Evolutionary conservation across 306 rosid species (phyloP).

Genomic region (Prunus kanzakura): DNA sequence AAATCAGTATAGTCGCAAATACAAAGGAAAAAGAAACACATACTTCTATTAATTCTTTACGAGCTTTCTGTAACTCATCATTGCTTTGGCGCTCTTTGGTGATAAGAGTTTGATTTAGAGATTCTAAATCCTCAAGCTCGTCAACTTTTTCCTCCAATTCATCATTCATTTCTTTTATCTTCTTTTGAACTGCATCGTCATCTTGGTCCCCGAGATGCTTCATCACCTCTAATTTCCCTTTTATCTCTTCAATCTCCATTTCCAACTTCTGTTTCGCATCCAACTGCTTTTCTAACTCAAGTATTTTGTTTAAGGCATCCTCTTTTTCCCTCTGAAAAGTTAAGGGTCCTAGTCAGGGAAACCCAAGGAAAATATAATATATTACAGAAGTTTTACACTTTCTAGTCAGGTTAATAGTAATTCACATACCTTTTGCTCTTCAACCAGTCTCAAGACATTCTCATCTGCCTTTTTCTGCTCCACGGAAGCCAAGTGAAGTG

Average conservation of each 20-base stretch:
- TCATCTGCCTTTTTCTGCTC: slow-evolving; percentile 83
- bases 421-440: slow-evolving; percentile 74
- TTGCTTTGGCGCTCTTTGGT: slow-evolving; percentile 87
- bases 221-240: slow-evolving; percentile 91
- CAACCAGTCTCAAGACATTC: slow-evolving; percentile 77
- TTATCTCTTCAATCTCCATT: slow-evolving; percentile 91
- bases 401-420: slow-evolving; percentile 13
- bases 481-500: slow-evolving; percentile 74
- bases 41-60: slow-evolving; percentile 65
- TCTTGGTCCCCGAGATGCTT: slow-evolving; percentile 89
- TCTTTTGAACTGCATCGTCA: slow-evolving; percentile 73
- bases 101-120: slow-evolving; percentile 54
- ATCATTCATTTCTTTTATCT: slow-evolving; percentile 73
- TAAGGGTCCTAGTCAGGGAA: slow-evolving; percentile 20
- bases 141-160: slow-evolving; percentile 58
- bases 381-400: background rate
- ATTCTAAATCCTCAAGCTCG: slow-evolving; percentile 43
- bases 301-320: slow-evolving; percentile 75
- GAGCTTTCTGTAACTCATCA: slow-evolving; percentile 89
- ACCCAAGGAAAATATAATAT: background rate
- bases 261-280: slow-evolving; percentile 90
- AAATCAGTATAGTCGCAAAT: background rate
- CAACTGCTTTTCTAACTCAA: slow-evolving; percentile 77
- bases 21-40: slow-evolving; percentile 11
- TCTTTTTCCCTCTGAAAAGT: slow-evolving; percentile 74